These are phyloP conservation scores for Hypoxylon perforatum DNA, from an alignment of 495 filamentous ascomycete species.

Conservation along the genomic window DNA sequence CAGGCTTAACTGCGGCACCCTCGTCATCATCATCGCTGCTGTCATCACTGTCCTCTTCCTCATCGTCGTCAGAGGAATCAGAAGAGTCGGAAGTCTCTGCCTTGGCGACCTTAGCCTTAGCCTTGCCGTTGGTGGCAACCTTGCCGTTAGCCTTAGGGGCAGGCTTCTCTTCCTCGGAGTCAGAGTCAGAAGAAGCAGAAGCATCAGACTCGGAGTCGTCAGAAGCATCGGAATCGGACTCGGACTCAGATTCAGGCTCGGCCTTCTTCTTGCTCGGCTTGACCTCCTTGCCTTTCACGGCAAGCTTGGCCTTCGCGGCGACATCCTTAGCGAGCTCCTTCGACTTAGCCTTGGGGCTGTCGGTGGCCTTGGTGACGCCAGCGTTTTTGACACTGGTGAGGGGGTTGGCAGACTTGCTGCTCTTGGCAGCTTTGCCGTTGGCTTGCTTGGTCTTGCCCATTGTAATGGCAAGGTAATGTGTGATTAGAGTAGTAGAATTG, in stretches of 20 bases:
- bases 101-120: constrained; percentile 32
- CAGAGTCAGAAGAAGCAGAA: constrained; percentile 9
- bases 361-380: constrained; percentile 55
- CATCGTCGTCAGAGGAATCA: constrained; percentile 28
- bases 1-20: constrained; percentile 18
- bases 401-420: constrained; percentile 48
- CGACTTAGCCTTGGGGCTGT: constrained; percentile 63
- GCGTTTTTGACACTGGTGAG: constrained; percentile 53
- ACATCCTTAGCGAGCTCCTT: constrained; percentile 62
- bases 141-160: constrained; percentile 23
- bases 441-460: constrained; percentile 70
- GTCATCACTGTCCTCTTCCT: constrained; percentile 50
- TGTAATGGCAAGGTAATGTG: constrained; percentile 40
- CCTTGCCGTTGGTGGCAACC: constrained; percentile 13
- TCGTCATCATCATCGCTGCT: constrained; percentile 20
- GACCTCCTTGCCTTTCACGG: constrained; percentile 52
- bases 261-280: constrained; percentile 65
- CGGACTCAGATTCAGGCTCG: constrained; percentile 47
- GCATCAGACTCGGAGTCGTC: constrained; percentile 38
- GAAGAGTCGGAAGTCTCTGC: constrained; percentile 51
- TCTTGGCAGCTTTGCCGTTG: constrained; percentile 56
- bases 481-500: constrained; percentile 28
- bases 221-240: constrained; percentile 53
- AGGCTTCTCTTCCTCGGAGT: constrained; percentile 16
- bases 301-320: constrained; percentile 46